Evolutionary conservation across 1,284 basidiomycete genomes (phyloP), one percentile per base, ranked within the genome.

Genomic region (Marasmius fiardii): DNA sequence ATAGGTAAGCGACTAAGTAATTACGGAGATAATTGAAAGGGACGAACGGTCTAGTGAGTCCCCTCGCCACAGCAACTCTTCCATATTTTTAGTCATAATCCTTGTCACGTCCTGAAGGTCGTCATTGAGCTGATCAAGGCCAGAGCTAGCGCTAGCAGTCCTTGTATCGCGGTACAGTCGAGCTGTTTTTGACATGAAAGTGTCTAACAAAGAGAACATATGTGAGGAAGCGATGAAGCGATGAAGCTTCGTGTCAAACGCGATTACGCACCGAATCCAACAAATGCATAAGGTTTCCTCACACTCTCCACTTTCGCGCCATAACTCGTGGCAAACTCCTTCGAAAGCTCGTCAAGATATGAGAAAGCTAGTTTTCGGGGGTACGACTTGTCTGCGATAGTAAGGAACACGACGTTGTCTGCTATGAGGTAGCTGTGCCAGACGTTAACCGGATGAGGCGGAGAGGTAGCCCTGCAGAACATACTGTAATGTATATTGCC

Each of bases 61-160:
- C 21, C 96, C 96, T 69, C 96, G 80, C 96, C 95, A 98, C 37
- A 99, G 75, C 55, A 99, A 75, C 73, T 99, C 97, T 72, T 99
- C 97, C 96, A 99, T 99, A 70, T 99, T 99, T 78, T 99, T 99
- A n/a, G 96, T 98, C 97, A 99, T 99, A 74, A 99, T 98, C 63
- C 93, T 80, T 50, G 96, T 98, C 56, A 99, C 96, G 66, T 99
- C 96, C 68, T 96, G 93, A 52, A 99, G 76, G 64, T 99, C 96
- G 67, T 95, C 94, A 68, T 98, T 98, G 49, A 99, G 79, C 70
- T 83, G 88, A 70, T 95, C 94, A 53, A 99, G 71, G 58, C 86
- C 83, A 20, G 85, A 86, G 24, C 77, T 80, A 20, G 88, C 83
- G 65, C 78, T 86, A 12, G 93, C 93, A 43, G 92, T 92, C 58